Evolutionary conservation across 2,329 filamentous ascomycete genomes (phyloP).

Genomic region (Mariannaea elegans): DNA sequence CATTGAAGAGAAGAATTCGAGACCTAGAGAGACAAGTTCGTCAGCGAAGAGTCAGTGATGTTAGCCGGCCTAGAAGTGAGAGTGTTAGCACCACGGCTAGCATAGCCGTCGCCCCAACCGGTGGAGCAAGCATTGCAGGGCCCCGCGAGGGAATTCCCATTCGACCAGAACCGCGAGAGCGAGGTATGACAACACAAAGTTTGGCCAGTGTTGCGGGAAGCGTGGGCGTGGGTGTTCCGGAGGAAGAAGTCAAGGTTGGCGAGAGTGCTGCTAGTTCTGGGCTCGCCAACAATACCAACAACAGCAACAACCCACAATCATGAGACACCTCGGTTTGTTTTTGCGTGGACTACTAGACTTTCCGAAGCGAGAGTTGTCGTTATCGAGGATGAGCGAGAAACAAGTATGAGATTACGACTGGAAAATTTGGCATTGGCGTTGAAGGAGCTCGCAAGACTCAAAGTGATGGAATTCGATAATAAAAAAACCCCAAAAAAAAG

Average conservation of each 20-base stretch:
- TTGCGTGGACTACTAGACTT: neutral
- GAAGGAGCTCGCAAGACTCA: slow-evolving; percentile 31
- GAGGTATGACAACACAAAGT: slow-evolving; percentile 54
- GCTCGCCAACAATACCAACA: slow-evolving; percentile 29
- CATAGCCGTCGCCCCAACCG: slow-evolving; percentile 49
- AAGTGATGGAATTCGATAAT: slow-evolving; percentile 12
- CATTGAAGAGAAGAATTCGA: slow-evolving; percentile 66
- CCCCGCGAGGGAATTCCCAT: slow-evolving; percentile 50
- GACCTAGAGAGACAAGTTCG: slow-evolving; percentile 67
- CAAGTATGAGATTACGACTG: slow-evolving; percentile 30
- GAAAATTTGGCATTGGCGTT: slow-evolving; percentile 33
- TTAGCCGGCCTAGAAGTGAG: slow-evolving; percentile 57
- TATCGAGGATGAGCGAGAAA: slow-evolving; percentile 2
- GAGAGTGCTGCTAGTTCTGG: slow-evolving; percentile 66
- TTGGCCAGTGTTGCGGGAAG: slow-evolving; percentile 56
- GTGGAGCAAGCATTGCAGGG: slow-evolving; percentile 55
- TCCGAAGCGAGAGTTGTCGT: neutral
- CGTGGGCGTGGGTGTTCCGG: slow-evolving; percentile 63
- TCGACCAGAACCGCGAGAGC: slow-evolving; percentile 46
- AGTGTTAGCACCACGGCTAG: slow-evolving; percentile 64
- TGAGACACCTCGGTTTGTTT: neutral
- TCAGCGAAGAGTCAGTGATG: slow-evolving; percentile 58
- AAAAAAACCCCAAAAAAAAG: too few relatives aligned
- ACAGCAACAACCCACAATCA: slow-evolving; percentile 3
- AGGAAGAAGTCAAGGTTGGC: slow-evolving; percentile 68